phyloP scores from a whole-genome alignment of 2,329 filamentous ascomycete genomes.

The Aulographum hederae region DNA sequence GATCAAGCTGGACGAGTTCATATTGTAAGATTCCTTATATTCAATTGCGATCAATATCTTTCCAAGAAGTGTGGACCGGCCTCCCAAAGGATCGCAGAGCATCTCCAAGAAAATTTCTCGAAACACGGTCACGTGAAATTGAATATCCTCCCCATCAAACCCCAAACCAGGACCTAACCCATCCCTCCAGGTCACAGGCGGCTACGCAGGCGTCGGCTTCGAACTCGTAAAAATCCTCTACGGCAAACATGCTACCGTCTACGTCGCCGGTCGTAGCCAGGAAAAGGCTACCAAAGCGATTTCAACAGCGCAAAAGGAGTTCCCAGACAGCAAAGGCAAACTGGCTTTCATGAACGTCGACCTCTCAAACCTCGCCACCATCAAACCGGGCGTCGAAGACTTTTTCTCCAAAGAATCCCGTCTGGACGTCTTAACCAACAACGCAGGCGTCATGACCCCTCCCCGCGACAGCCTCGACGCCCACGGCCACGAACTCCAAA shows the following conservation, averaged over 20 bases:
- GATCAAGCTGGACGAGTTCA: neutral
- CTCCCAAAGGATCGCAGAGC: too few species aligned
- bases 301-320: neutral
- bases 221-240: constrained; percentile 1
- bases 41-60: too few species aligned
- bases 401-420: constrained; percentile 17
- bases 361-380: constrained; percentile 15
- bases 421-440: constrained; percentile 24
- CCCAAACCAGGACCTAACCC: too few species aligned
- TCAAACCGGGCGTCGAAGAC: constrained; percentile 14
- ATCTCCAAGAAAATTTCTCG: too few species aligned
- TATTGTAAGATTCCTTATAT: too few species aligned
- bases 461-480: constrained; percentile 1
- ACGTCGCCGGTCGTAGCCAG: neutral
- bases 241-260: neutral
- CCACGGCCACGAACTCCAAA: constrained; percentile 14
- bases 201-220: neutral
- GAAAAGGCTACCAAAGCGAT: neutral
- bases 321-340: neutral
- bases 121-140: too few species aligned
- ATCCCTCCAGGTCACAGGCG: too few species aligned
- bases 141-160: too few species aligned
- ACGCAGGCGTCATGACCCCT: constrained; percentile 14
- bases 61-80: too few species aligned
- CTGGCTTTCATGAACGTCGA: constrained; percentile 18